Evolutionary conservation across 2,329 filamentous ascomycete genomes (phyloP).

Genomic region (Diaporthe ilicicola): DNA sequence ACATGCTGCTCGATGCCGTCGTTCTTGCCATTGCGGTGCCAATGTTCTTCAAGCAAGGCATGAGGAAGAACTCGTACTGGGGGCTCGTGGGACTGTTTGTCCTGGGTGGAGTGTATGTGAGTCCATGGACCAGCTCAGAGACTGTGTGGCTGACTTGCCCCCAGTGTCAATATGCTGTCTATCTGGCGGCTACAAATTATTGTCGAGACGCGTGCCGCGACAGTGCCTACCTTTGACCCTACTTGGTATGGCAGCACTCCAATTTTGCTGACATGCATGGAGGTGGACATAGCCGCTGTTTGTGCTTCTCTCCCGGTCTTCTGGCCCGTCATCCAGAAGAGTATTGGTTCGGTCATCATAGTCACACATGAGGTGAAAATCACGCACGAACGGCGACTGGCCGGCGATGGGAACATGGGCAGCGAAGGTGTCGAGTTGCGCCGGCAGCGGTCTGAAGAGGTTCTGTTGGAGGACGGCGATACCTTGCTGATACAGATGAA

Average conservation of each 20-base stretch:
- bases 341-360: constrained; percentile 42
- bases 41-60: constrained; percentile 40
- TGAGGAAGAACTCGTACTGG: constrained; percentile 42
- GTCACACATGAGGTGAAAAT: constrained; percentile 29
- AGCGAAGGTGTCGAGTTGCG: not conserved
- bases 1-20: constrained; percentile 43
- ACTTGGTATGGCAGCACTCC: constrained; percentile 47
- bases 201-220: constrained; percentile 41
- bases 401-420: not conserved
- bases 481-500: not conserved
- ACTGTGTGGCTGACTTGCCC: not conserved
- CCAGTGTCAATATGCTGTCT: constrained; percentile 43
- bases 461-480: constrained; percentile 3
- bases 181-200: constrained; percentile 45
- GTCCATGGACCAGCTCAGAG: not conserved
- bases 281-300: constrained; percentile 39
- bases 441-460: constrained; percentile 3
- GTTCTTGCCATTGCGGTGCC: constrained; percentile 44
- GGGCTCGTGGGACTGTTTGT: constrained; percentile 42
- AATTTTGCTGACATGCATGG: constrained; percentile 45
- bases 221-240: constrained; percentile 45
- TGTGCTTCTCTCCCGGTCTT: constrained; percentile 27
- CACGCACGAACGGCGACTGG: constrained; percentile 17
- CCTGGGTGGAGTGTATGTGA: constrained; percentile 43
- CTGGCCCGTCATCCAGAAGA: constrained; percentile 38